Evolutionary conservation across 768 basidiomycete species (phyloP).

Genomic region (Daedalea quercina): DNA sequence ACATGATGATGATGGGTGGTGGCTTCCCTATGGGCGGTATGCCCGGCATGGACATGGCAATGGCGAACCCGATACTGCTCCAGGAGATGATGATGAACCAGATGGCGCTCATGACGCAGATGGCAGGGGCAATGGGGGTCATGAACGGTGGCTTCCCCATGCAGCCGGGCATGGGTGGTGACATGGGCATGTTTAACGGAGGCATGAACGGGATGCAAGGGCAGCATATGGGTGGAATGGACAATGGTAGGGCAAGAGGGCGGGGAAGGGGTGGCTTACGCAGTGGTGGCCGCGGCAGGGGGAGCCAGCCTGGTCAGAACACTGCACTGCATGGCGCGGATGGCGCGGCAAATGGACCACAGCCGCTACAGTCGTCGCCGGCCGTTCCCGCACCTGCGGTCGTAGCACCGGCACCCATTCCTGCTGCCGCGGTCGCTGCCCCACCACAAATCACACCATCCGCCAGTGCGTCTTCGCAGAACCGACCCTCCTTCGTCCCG

Average conservation of each 20-base stretch:
- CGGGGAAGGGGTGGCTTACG: constrained; percentile 22
- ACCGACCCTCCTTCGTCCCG: constrained; percentile 43
- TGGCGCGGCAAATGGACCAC: constrained; percentile 2
- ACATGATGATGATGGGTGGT: constrained; percentile 43
- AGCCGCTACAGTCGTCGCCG: constrained; percentile 7
- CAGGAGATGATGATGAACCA: constrained; percentile 92
- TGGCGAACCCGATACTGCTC: constrained; percentile 63
- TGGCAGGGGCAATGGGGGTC: constrained; percentile 81
- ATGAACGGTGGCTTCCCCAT: constrained; percentile 57
- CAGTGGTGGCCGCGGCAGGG: constrained; percentile 13
- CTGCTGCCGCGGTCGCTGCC: constrained; percentile 2
- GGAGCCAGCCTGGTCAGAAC: constrained; percentile 16
- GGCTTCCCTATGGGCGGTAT: constrained; percentile 23
- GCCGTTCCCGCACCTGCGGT: constrained; percentile 14
- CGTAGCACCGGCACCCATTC: constrained; percentile 16
- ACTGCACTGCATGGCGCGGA: constrained; percentile 10
- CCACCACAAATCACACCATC: constrained; percentile 10
- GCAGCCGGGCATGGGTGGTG: constrained; percentile 35
- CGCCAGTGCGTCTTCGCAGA: constrained; percentile 18
- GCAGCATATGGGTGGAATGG: constrained; percentile 39
- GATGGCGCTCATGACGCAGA: constrained; percentile 91
- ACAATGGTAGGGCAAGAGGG: constrained; percentile 24
- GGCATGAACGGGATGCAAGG: constrained; percentile 22
- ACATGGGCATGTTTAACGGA: constrained; percentile 43
- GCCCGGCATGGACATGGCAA: constrained; percentile 59